phyloP scores from a whole-genome alignment of 495 filamentous ascomycete species.

The Penicillium roqueforti region DNA sequence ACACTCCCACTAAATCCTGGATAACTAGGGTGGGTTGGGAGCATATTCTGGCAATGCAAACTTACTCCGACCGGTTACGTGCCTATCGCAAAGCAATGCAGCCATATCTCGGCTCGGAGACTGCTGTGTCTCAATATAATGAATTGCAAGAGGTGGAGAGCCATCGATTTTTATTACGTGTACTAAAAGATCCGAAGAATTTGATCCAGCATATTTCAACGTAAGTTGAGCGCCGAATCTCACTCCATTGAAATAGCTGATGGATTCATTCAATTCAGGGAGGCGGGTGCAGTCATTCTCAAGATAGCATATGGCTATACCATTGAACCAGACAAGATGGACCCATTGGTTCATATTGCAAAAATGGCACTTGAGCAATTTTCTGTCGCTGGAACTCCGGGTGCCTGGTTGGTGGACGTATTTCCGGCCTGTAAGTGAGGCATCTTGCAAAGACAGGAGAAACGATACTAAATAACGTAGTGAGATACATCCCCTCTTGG shows the following conservation, averaged over 20 bases:
- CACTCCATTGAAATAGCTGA: background rate
- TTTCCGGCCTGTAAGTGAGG: conserved; percentile 32
- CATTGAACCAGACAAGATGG: conserved; percentile 33
- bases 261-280: conserved; percentile 10
- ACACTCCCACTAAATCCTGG: no score
- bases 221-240: conserved; percentile 19
- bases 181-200: conserved; percentile 33
- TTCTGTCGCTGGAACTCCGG: conserved; percentile 30
- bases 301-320: conserved; percentile 50
- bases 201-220: conserved; percentile 39
- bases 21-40: conserved; percentile 34
- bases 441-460: no score
- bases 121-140: conserved; percentile 30
- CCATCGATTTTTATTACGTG: conserved; percentile 39
- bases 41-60: conserved; percentile 29
- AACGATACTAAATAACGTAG: no score
- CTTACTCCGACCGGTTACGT: conserved; percentile 36
- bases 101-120: conserved; percentile 22
- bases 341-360: conserved; percentile 42
- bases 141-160: conserved; percentile 37
- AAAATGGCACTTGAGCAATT: conserved; percentile 39
- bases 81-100: conserved; percentile 39
- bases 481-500: conserved; percentile 42
- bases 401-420: conserved; percentile 43
- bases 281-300: conserved; percentile 41